phyloP scores from a whole-genome alignment of 495 filamentous ascomycete species.

The Bacidia rubella region DNA sequence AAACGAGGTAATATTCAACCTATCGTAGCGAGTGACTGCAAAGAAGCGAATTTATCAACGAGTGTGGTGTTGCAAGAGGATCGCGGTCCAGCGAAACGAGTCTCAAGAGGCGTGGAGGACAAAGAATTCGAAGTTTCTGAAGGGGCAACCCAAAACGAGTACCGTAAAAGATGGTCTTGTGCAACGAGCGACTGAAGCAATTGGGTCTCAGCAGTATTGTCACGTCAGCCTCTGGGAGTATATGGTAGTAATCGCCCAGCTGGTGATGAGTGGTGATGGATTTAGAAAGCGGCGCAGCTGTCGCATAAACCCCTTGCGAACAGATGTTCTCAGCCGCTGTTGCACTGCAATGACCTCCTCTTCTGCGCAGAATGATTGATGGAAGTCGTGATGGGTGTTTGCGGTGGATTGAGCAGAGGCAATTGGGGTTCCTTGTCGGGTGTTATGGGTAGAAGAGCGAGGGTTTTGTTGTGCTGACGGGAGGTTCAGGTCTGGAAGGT shows the following conservation, averaged over 20 bases:
- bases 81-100: background rate
- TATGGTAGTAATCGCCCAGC: background rate
- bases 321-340: background rate
- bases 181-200: too few relatives aligned
- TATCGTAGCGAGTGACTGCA: background rate
- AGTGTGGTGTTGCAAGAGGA: conserved; percentile 1
- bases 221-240: background rate
- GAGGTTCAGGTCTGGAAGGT: too few relatives aligned
- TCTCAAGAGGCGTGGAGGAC: background rate
- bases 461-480: background rate
- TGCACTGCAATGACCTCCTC: background rate
- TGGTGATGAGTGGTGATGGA: background rate
- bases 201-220: too few relatives aligned
- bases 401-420: background rate
- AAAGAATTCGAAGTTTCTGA: background rate
- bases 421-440: background rate
- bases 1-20: background rate
- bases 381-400: background rate
- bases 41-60: background rate
- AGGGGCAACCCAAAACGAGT: background rate
- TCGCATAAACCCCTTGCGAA: background rate
- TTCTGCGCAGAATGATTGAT: background rate
- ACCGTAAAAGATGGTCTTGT: background rate
- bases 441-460: background rate
- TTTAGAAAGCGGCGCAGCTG: background rate